Base-by-base conservation (phyloP, 225 moss, liverwort and hornwort genomes). In the Rhytidiadelphus loreus region DNA sequence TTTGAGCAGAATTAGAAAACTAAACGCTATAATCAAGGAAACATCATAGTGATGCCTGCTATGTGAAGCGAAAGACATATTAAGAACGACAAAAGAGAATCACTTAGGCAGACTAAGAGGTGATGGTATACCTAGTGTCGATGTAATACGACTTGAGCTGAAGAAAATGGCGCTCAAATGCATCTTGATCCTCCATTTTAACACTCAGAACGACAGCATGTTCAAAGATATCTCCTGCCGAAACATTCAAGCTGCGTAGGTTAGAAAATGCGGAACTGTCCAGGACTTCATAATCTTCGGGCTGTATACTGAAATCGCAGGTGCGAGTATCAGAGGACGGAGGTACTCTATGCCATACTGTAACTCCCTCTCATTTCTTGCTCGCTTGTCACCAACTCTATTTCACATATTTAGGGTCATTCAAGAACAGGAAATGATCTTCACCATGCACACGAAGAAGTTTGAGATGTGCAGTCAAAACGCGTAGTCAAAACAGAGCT, bases 111-210 rank as follows among this genome's bases (percentile, higher is more conserved):
- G 37, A 64, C 55, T 30, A 73, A 81, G 46, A 56, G 35, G n/a
- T 44, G 73, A 86, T 12, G 9, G 7, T 18, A 75, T 89, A 96
- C 98, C 96, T 99, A 37, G 98, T 96, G 72, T 99, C 98, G 12
- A 97, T 99, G 90, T 99, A 99, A 81, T 94, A 99, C 39, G 97
- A 96, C 93, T 99, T 97, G 65, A 92, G 92, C 90, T 92, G 92
- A 88, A 92, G 92, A 93, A 99, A 97, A 88, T 99, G 95, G 50
- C 97, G 94, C 92, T 96, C 98, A 87, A 99, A 99, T 58, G 96
- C 96, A 90, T 99, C 98, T 90, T 99, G 98, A 91, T 99, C 96
- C 91, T 99, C 97, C 88, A 94, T 96, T 91, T 95, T 96, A 82
- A 99, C 98, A 86, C 92, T 89, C 63, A 89, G 24, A 89, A 89